phyloP scores from a whole-genome alignment of 441 rosid genomes.

The Populus tomentosa region DNA sequence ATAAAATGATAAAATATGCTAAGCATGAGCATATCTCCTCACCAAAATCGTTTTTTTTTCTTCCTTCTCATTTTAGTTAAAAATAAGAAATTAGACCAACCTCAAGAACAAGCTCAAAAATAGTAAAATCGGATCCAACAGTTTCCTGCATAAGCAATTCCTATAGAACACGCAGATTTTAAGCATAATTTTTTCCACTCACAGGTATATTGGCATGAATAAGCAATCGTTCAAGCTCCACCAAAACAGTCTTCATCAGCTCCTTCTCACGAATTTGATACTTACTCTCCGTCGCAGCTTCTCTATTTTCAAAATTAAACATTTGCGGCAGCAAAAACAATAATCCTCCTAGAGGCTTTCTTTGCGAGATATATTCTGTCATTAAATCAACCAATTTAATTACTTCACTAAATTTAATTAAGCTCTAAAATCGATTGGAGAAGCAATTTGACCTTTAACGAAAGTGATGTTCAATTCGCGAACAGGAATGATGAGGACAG shows the following conservation, averaged over 20 bases:
- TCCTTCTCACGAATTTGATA: constrained; percentile 30
- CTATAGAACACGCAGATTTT: background rate
- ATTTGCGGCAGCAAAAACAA: constrained; percentile 78
- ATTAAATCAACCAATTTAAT: constrained; percentile 2
- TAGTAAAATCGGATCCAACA: background rate
- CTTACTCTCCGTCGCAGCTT: constrained; percentile 16
- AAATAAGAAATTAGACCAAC: background rate
- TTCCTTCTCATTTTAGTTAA: no score
- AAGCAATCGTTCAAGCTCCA: constrained; percentile 71
- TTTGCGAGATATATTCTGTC: constrained; percentile 65
- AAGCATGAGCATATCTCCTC: background rate
- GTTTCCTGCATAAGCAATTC: background rate
- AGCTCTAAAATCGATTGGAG: background rate
- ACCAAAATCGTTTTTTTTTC: no score
- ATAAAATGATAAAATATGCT: background rate
- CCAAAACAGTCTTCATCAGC: constrained; percentile 37
- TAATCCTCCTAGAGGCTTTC: constrained; percentile 77
- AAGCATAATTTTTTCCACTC: constrained; percentile 29
- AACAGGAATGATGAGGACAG: constrained; percentile 77
- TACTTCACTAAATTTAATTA: background rate
- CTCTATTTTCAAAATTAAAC: constrained; percentile 45
- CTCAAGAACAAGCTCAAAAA: background rate
- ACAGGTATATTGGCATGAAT: constrained; percentile 72
- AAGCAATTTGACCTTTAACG: constrained; percentile 43
- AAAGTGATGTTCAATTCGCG: constrained; percentile 66